A percentile compares a stretch with the other conserved stretches of the same genome.
Evolutionary conservation across 2,329 filamentous ascomycete species (phyloP).

Genomic region (Bipolaris bicolor): DNA sequence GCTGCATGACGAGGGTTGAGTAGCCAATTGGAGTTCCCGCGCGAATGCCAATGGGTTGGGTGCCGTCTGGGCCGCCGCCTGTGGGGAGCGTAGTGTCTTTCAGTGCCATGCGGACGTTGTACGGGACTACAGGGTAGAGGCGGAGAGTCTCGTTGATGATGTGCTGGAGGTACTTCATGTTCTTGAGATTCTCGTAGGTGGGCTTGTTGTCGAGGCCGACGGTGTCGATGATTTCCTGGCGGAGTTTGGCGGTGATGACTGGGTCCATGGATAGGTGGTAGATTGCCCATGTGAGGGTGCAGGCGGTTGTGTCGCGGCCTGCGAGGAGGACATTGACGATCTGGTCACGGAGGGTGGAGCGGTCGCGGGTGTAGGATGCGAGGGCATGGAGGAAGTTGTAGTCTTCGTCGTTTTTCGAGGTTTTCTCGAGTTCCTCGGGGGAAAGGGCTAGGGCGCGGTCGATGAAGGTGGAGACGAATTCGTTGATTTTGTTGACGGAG

Average conservation of each 20-base stretch:
- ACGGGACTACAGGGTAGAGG: conserved; percentile 58
- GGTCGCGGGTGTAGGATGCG: conserved; percentile 74
- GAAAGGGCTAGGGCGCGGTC: conserved; percentile 72
- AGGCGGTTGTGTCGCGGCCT: conserved; percentile 85
- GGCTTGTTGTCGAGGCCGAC: conserved; percentile 67
- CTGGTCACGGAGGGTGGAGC: conserved; percentile 79
- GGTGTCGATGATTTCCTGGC: conserved; percentile 71
- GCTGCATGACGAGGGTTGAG: conserved; percentile 57
- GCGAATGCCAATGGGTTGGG: conserved; percentile 53
- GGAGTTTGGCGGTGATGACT: conserved; percentile 68
- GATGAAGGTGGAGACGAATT: conserved; percentile 79
- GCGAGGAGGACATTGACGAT: conserved; percentile 75
- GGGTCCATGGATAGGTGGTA: conserved; percentile 82
- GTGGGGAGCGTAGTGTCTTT: conserved; percentile 56
- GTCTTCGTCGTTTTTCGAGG: conserved; percentile 71
- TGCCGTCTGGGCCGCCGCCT: conserved; percentile 56
- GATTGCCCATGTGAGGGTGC: conserved; percentile 78
- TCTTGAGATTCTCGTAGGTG: conserved; percentile 82
- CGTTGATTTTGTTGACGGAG: conserved; percentile 71
- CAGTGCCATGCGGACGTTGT: conserved; percentile 56
- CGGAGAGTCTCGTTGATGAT: conserved; percentile 50
- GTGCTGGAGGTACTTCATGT: conserved; percentile 73
- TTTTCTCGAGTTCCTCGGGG: conserved; percentile 73
- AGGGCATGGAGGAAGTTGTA: conserved; percentile 90
- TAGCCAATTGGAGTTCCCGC: conserved; percentile 56